These are phyloP conservation scores for Ganoderma leucocontextum DNA, from an alignment of 1,284 basidiomycete species.

Conservation along the genomic window DNA sequence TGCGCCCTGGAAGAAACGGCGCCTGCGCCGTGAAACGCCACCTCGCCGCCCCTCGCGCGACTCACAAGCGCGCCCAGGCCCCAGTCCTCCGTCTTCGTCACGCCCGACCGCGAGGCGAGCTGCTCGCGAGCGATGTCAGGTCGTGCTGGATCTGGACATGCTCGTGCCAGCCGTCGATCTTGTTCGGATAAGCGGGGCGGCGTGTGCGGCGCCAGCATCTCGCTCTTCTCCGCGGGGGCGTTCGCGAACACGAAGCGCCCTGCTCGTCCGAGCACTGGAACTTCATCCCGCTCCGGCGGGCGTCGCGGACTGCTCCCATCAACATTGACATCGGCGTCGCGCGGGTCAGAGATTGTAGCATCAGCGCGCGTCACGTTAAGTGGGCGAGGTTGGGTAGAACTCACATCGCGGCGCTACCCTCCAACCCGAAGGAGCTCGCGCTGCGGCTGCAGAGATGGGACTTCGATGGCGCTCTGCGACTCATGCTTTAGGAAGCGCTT, in stretches of 20 bases:
- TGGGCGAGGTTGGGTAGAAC: not conserved
- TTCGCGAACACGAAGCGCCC: constrained; percentile 36
- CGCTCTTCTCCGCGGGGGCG: constrained; percentile 22
- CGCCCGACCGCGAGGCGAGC: constrained; percentile 29
- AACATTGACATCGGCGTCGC: too few species aligned
- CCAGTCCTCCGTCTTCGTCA: constrained; percentile 38
- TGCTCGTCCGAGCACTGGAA: constrained; percentile 34
- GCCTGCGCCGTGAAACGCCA: constrained; percentile 29
- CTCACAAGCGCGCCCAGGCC: constrained; percentile 35
- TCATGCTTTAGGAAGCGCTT: constrained; percentile 7
- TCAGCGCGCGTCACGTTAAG: not conserved
- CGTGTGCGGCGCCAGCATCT: constrained; percentile 20
- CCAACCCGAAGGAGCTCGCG: constrained; percentile 14
- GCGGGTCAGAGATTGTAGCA: not conserved
- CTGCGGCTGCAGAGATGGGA: constrained; percentile 17
- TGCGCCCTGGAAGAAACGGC: constrained; percentile 21
- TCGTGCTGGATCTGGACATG: constrained; percentile 26
- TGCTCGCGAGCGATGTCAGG: constrained; percentile 27
- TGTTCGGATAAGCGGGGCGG: constrained; percentile 30
- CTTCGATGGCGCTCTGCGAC: constrained; percentile 14
- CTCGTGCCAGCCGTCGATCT: constrained; percentile 33
- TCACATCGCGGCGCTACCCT: constrained; percentile 16
- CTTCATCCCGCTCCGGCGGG: constrained; percentile 23
- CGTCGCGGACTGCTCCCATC: too few species aligned
- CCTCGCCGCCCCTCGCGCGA: constrained; percentile 19